Evolutionary conservation across 768 basidiomycete species (phyloP).

Genomic region (Panaeolus papilionaceus): DNA sequence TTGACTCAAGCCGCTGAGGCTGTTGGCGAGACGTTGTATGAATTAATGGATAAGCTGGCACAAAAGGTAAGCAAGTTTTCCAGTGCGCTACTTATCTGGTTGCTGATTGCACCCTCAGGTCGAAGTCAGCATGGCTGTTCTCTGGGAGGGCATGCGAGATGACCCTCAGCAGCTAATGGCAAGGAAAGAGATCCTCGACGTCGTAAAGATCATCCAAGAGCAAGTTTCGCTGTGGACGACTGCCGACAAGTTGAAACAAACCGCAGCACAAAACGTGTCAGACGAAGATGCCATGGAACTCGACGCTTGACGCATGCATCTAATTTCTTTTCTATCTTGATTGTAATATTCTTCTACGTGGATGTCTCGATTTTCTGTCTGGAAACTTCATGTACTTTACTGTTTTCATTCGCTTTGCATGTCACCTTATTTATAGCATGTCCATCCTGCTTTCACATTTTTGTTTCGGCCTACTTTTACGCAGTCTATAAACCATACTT

Average conservation of each 20-base stretch:
- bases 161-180: constrained; percentile 50
- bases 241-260: constrained; percentile 41
- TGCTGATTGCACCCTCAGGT: constrained; percentile 20
- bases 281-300: constrained; percentile 22
- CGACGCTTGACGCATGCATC: constrained; percentile 16
- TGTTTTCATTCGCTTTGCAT: constrained; percentile 1
- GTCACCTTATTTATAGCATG: constrained; percentile 12
- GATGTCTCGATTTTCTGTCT: background rate
- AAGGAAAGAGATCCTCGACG: constrained; percentile 45
- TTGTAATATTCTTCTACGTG: constrained; percentile 5
- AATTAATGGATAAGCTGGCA: constrained; percentile 54
- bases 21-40: constrained; percentile 54
- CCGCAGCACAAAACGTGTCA: constrained; percentile 20
- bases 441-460: constrained; percentile 14
- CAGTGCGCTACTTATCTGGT: background rate
- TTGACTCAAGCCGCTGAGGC: constrained; percentile 53
- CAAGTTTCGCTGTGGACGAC: constrained; percentile 53
- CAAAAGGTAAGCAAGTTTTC: constrained; percentile 50
- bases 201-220: constrained; percentile 42
- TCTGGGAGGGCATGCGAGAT: constrained; percentile 63
- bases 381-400: constrained; percentile 1
- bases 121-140: constrained; percentile 57
- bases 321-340: constrained; percentile 6
- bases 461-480: background rate
- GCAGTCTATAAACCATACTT: constrained; percentile 7